Evolutionary conservation across 2,329 filamentous ascomycete species (phyloP).

Genomic region (Cephalotrichum gorgonifer): DNA sequence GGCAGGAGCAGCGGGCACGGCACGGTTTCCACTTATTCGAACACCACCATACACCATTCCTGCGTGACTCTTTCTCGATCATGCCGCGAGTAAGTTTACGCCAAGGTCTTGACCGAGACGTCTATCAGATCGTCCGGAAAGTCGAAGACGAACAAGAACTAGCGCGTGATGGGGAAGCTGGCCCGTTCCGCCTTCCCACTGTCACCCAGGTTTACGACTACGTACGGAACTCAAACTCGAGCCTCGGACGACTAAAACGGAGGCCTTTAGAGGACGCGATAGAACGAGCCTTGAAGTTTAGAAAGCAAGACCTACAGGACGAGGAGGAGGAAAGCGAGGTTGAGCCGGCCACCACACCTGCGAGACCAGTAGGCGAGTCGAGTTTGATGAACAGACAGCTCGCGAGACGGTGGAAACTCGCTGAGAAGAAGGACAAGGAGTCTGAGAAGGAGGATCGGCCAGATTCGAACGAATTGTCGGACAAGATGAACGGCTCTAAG

Average conservation of each 20-base stretch:
- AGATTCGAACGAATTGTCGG: conserved; percentile 18
- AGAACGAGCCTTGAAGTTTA: conserved; percentile 65
- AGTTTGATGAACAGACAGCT: conserved; percentile 31
- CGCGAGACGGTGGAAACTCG: conserved; percentile 26
- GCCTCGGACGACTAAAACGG: conserved; percentile 72
- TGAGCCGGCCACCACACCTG: conserved; percentile 19
- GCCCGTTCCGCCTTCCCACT: conserved; percentile 29
- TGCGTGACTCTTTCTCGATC: not conserved
- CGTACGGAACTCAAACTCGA: conserved; percentile 80
- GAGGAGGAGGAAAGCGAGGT: conserved; percentile 31
- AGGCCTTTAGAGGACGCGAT: conserved; percentile 75
- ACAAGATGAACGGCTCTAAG: conserved; percentile 14
- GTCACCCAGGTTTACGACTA: conserved; percentile 60
- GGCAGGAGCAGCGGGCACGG: no score
- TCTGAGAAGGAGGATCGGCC: conserved; percentile 13
- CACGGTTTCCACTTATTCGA: no score
- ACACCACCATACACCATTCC: not conserved
- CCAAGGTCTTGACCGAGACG: conserved; percentile 54
- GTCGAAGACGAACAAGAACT: conserved; percentile 55
- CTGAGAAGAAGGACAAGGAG: conserved; percentile 7
- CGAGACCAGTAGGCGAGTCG: conserved; percentile 20
- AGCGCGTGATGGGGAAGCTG: conserved; percentile 21
- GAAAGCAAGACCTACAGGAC: conserved; percentile 43
- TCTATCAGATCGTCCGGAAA: conserved; percentile 73
- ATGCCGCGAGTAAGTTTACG: conserved; percentile 27